A percentile compares a stretch with the other conserved stretches of the same genome.
phyloP scores from a whole-genome alignment of 2,329 filamentous ascomycete genomes.

The Lachnellula suecica region DNA sequence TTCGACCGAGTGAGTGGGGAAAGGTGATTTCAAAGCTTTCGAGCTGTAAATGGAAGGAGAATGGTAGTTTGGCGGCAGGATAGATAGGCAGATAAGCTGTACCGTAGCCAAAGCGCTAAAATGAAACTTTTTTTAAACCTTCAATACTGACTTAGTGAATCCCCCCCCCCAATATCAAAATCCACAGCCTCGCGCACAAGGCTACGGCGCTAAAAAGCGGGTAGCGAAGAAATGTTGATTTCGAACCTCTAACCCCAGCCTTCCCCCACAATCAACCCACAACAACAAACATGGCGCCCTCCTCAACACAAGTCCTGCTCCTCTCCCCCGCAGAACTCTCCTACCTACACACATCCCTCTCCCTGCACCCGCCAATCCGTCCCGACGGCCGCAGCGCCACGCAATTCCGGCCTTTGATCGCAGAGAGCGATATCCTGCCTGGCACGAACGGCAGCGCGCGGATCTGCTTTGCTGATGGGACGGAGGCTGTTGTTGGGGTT shows the following conservation, averaged over 20 bases:
- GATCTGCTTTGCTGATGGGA: slow-evolving; percentile 92
- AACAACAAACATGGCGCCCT: slow-evolving; percentile 49
- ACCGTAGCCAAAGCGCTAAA: too few species aligned
- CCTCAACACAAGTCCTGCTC: slow-evolving; percentile 60
- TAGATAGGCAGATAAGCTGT: too few species aligned
- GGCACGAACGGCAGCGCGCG: slow-evolving; percentile 89
- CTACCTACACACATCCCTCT: slow-evolving; percentile 87
- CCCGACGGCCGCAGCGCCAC: slow-evolving; percentile 80
- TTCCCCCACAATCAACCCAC: neutral
- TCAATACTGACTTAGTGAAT: neutral
- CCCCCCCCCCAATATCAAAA: neutral
- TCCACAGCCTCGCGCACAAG: neutral
- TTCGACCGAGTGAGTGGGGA: neutral
- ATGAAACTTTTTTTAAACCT: neutral
- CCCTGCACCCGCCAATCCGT: slow-evolving; percentile 78
- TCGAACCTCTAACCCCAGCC: neutral
- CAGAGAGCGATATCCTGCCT: slow-evolving; percentile 87
- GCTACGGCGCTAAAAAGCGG: neutral
- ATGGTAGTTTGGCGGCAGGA: neutral
- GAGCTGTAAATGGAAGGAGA: neutral
- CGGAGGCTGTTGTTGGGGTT: slow-evolving; percentile 91
- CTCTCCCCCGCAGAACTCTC: slow-evolving; percentile 95
- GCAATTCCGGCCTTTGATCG: slow-evolving; percentile 87
- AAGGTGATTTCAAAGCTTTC: neutral
- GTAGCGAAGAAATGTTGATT: neutral